phyloP scores from a whole-genome alignment of 2,329 filamentous ascomycete species.

The Emergomyces orientalis region DNA sequence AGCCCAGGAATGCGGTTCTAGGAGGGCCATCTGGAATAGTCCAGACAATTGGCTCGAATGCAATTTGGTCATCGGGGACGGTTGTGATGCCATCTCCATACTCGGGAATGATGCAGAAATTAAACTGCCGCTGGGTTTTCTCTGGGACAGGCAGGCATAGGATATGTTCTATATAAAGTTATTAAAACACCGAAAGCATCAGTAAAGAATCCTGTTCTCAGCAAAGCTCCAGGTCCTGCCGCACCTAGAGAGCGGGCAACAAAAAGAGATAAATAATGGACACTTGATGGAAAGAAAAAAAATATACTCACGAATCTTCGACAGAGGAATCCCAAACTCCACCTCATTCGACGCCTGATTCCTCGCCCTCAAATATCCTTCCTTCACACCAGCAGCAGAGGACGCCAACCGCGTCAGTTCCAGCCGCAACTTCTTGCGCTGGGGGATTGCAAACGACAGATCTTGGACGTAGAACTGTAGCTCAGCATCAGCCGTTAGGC shows the following conservation, averaged over 20 bases:
- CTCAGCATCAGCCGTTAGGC: conserved; percentile 27
- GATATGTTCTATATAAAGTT: conserved; percentile 39
- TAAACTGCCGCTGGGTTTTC: conserved; percentile 54
- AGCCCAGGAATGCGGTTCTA: conserved; percentile 36
- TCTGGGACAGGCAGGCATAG: conserved; percentile 56
- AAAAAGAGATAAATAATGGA: too few species aligned
- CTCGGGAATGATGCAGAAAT: conserved; percentile 51
- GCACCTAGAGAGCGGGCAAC: too few species aligned
- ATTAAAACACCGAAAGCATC: not conserved
- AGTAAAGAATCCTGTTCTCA: not conserved
- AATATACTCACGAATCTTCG: conserved; percentile 38
- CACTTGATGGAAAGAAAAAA: not conserved
- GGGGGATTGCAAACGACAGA: conserved; percentile 52
- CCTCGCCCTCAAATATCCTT: conserved; percentile 38
- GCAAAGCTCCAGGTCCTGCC: too few species aligned
- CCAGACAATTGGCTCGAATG: conserved; percentile 50
- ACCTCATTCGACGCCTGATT: conserved; percentile 44
- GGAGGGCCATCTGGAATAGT: conserved; percentile 47
- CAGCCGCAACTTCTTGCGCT: conserved; percentile 54
- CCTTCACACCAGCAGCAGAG: conserved; percentile 12
- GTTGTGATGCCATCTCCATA: conserved; percentile 42
- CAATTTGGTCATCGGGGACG: conserved; percentile 33
- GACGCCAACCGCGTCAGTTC: conserved; percentile 41
- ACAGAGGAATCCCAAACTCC: conserved; percentile 45
- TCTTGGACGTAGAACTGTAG: conserved; percentile 43